Conservation (phyloP, 192 early-diverging fungal genomes). For the Entomortierella parvispora region DNA sequence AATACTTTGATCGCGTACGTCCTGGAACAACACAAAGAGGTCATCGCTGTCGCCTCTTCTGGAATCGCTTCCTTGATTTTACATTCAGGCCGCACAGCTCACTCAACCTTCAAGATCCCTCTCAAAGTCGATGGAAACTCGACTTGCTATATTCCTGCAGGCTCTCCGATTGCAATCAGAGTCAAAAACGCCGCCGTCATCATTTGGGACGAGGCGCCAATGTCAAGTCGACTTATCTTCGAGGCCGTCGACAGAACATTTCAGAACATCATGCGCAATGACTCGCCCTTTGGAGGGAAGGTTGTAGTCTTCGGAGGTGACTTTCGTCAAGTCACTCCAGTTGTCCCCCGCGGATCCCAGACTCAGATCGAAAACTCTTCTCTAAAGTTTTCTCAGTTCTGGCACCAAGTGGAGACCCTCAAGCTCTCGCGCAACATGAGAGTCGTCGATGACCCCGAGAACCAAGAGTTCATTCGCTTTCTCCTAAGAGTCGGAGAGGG, state of each 20-base stretch:
- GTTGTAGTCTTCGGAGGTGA: constrained; percentile 20
- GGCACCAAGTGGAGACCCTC: constrained; percentile 18
- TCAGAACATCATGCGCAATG: constrained; percentile 2
- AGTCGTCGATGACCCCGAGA: not conserved
- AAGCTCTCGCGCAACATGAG: constrained; percentile 33
- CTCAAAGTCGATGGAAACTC: constrained; percentile 11
- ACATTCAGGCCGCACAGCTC: constrained; percentile 16
- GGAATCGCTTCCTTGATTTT: constrained; percentile 25
- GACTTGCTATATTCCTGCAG: constrained; percentile 6
- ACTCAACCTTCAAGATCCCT: constrained; percentile 34
- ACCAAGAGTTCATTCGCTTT: constrained; percentile 10
- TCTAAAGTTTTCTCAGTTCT: constrained; percentile 24
- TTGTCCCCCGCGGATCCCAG: constrained; percentile 11
- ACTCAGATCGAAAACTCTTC: constrained; percentile 24
- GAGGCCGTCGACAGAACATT: constrained; percentile 26
- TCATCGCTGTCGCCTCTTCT: constrained; percentile 24
- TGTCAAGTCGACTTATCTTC: constrained; percentile 21
- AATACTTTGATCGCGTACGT: constrained; percentile 4
- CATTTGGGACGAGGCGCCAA: constrained; percentile 54
- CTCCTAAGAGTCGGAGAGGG: constrained; percentile 24
- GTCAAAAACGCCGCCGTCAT: constrained; percentile 12
- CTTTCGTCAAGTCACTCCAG: constrained; percentile 15
- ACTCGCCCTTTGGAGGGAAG: not conserved
- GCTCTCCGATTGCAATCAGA: not conserved
- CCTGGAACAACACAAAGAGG: not conserved